These are phyloP conservation scores for Hippophae rhamnoides DNA, from an alignment of 306 rosid genomes.

Conservation along the genomic window DNA sequence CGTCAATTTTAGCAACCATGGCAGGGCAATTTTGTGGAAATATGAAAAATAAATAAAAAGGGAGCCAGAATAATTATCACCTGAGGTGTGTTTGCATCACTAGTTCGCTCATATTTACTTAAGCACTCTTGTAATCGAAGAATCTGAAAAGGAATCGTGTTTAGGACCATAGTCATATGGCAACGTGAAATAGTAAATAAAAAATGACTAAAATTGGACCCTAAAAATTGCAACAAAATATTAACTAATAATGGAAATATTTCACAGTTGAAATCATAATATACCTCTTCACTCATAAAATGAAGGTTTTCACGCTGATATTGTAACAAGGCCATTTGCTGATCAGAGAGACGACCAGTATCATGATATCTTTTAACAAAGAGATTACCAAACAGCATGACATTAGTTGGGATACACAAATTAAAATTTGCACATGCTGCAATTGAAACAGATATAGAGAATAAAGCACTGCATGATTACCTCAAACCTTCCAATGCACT, in stretches of 20 bases:
- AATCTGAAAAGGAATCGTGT: constrained; percentile 42
- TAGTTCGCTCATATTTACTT: constrained; percentile 77
- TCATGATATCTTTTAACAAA: constrained; percentile 55
- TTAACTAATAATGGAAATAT: constrained; percentile 14
- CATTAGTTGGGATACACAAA: neutral
- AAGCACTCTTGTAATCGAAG: constrained; percentile 87
- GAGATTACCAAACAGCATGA: too few species aligned
- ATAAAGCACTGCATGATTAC: constrained; percentile 26
- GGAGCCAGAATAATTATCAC: constrained; percentile 29
- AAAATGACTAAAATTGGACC: neutral
- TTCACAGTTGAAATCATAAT: constrained; percentile 1
- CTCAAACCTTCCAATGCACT: constrained; percentile 97
- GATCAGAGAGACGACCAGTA: constrained; percentile 89
- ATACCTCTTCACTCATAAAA: constrained; percentile 96
- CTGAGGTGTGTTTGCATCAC: constrained; percentile 92
- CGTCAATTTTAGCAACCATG: too few species aligned
- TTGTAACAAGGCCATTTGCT: constrained; percentile 99
- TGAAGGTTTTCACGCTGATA: constrained; percentile 98
- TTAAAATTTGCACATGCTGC: constrained; percentile 1
- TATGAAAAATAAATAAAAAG: too few species aligned
- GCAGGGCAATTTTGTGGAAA: too few species aligned
- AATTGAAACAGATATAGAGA: neutral
- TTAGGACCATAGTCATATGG: neutral
- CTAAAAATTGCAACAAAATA: neutral
- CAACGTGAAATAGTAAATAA: too few species aligned